A percentile compares a stretch with the other conserved stretches of the same genome.
phyloP scores from a whole-genome alignment of 805 yeast genomes.

The Myxozyma nipponensis region DNA sequence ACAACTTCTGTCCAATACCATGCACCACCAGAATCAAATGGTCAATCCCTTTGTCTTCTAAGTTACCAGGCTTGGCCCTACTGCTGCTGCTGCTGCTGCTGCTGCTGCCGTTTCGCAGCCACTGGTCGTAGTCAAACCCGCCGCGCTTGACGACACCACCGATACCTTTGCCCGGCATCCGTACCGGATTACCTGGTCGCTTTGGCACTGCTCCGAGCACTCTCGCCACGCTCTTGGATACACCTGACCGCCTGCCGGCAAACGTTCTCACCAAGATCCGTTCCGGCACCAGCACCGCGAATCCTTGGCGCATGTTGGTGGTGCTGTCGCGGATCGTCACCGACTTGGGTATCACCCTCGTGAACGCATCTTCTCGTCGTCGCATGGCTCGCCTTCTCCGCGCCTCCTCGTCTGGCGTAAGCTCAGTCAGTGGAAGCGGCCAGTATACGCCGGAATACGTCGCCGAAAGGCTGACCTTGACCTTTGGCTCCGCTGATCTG shows the following conservation, averaged over 20 bases:
- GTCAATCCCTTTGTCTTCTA: conserved; percentile 36
- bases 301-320: conserved; percentile 13
- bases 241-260: conserved; percentile 18
- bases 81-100: conserved; percentile 4
- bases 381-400: not conserved
- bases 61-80: conserved; percentile 2
- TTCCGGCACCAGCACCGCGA: conserved; percentile 20
- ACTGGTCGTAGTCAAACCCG: conserved; percentile 36
- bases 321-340: conserved; percentile 10
- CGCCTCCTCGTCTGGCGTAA: conserved; percentile 7
- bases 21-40: conserved; percentile 80
- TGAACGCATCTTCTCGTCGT: conserved; percentile 8
- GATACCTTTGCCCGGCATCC: conserved; percentile 16
- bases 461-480: conserved; percentile 19
- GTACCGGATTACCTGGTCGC: conserved; percentile 10
- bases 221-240: conserved; percentile 15
- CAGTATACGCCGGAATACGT: conserved; percentile 22
- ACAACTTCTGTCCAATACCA: conserved; percentile 90
- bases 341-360: conserved; percentile 9
- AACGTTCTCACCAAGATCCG: conserved; percentile 17
- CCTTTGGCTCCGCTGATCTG: conserved; percentile 26
- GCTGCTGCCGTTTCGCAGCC: conserved; percentile 23
- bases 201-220: conserved; percentile 21
- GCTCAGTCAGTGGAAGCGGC: conserved; percentile 6
- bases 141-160: conserved; percentile 30